These are phyloP conservation scores for Pseudogymnoascus sp. DNA, from an alignment of 2,329 filamentous ascomycete genomes.

Conservation along the genomic window DNA sequence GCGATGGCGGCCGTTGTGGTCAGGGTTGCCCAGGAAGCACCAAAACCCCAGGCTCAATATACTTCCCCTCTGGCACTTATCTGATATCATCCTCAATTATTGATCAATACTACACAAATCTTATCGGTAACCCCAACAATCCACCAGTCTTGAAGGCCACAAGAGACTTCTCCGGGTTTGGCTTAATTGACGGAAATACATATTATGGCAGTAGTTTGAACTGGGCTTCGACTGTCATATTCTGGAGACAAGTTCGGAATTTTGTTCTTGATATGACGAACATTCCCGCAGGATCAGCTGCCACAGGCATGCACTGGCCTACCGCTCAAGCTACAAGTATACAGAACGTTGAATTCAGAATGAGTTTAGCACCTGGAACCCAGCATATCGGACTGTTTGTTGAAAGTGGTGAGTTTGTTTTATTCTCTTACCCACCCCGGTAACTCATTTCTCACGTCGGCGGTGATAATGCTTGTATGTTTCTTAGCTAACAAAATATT, in stretches of 20 bases:
- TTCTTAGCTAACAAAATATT: not conserved
- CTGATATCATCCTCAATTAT: conserved; percentile 20
- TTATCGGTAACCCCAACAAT: conserved; percentile 23
- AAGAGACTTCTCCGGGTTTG: conserved; percentile 65
- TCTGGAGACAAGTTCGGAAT: conserved; percentile 55
- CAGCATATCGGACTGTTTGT: conserved; percentile 41
- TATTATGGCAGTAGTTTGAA: conserved; percentile 62
- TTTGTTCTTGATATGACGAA: conserved; percentile 48
- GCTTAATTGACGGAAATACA: conserved; percentile 75
- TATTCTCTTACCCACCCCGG: conserved; percentile 39
- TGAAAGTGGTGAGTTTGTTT: conserved; percentile 35
- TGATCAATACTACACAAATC: conserved; percentile 20
- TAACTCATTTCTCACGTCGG: conserved; percentile 39
- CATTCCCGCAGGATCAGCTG: conserved; percentile 19
- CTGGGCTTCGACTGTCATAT: conserved; percentile 64
- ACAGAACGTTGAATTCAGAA: conserved; percentile 52
- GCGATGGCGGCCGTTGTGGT: conserved; percentile 17
- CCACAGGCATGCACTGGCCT: conserved; percentile 43
- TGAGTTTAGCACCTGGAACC: conserved; percentile 38
- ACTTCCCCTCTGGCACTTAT: conserved; percentile 43
- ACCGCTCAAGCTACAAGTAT: conserved; percentile 48
- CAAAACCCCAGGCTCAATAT: conserved; percentile 46
- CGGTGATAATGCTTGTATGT: not conserved
- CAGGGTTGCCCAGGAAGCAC: conserved; percentile 34
- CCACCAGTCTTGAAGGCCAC: conserved; percentile 30